These are phyloP conservation scores for Coemansia sp. DNA, from an alignment of 192 early-diverging fungal genomes.

Conservation along the genomic window DNA sequence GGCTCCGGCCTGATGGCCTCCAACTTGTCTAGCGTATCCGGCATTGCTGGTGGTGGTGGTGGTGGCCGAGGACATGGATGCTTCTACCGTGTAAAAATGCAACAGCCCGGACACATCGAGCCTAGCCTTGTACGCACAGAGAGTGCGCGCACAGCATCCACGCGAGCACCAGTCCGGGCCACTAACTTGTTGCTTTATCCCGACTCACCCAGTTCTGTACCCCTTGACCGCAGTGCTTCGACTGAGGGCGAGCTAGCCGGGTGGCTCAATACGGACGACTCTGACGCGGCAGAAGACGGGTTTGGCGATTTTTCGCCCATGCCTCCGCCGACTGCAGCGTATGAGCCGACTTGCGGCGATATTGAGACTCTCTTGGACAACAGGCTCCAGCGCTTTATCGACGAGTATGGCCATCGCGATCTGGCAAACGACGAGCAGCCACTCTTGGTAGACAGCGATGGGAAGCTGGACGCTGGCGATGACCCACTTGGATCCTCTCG, in stretches of 20 bases:
- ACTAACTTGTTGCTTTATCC: constrained; percentile 3
- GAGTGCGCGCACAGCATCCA: constrained; percentile 10
- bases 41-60: not conserved
- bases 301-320: not conserved
- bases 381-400: constrained; percentile 18
- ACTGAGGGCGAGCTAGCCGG: constrained; percentile 4
- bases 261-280: constrained; percentile 21
- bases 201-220: not conserved
- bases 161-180: not conserved
- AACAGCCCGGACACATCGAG: constrained; percentile 7
- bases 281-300: constrained; percentile 1
- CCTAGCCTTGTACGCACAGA: constrained; percentile 4
- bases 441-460: constrained; percentile 1
- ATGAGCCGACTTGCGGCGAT: not conserved
- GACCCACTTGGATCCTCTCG: not conserved
- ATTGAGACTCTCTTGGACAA: constrained; percentile 10
- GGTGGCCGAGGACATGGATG: not conserved
- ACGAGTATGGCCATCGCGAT: constrained; percentile 14
- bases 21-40: not conserved
- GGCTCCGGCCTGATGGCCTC: not conserved
- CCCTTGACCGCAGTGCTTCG: not conserved
- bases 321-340: not conserved
- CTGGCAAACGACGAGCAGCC: constrained; percentile 2
- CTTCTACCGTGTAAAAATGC: constrained; percentile 16
- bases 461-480: not conserved